phyloP scores from a whole-genome alignment of 177 flowering plant genomes.

The Tripterygium wilfordii region DNA sequence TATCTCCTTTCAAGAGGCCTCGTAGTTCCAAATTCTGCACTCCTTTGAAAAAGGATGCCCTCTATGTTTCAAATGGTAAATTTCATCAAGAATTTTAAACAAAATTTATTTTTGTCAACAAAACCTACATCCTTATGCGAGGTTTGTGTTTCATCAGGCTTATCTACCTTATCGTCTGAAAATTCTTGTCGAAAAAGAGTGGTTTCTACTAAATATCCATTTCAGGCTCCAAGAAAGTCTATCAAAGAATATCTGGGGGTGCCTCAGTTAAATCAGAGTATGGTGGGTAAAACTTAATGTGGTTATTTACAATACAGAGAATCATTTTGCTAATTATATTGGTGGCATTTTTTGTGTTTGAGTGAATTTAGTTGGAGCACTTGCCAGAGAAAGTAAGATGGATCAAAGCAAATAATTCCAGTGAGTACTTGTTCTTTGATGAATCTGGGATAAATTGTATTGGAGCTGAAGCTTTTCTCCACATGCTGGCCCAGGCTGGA shows the following conservation, averaged over 20 bases:
- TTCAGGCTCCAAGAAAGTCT: slow-evolving; percentile 37
- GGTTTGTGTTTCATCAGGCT: slow-evolving; percentile 31
- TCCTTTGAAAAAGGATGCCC: slow-evolving; percentile 39
- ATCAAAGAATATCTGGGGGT: slow-evolving; percentile 58
- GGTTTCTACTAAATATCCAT: slow-evolving; percentile 58
- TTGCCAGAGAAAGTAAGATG: slow-evolving; percentile 31
- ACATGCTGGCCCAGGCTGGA: slow-evolving; percentile 60
- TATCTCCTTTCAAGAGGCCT: slow-evolving; percentile 89
- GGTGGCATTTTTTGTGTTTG: slow-evolving; percentile 8
- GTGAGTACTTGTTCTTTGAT: slow-evolving; percentile 40
- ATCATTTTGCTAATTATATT: slow-evolving; percentile 5
- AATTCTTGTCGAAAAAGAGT: slow-evolving; percentile 29
- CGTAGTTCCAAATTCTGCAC: slow-evolving; percentile 66
- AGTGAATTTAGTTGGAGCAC: slow-evolving; percentile 36
- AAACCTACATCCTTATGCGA: slow-evolving; percentile 9
- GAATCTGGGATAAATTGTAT: slow-evolving; percentile 32
- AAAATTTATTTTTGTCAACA: slow-evolving; percentile 2
- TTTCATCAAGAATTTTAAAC: not conserved
- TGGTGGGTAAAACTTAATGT: slow-evolving; percentile 28
- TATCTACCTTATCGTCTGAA: slow-evolving; percentile 32
- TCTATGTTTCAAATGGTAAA: slow-evolving; percentile 44
- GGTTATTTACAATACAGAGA: not conserved
- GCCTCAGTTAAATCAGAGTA: slow-evolving; percentile 28
- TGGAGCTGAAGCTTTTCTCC: slow-evolving; percentile 50
- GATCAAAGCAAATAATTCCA: slow-evolving; percentile 58